Evolutionary conservation across 768 basidiomycete species (phyloP).

Genomic region (Termitomyces bulborhizus): DNA sequence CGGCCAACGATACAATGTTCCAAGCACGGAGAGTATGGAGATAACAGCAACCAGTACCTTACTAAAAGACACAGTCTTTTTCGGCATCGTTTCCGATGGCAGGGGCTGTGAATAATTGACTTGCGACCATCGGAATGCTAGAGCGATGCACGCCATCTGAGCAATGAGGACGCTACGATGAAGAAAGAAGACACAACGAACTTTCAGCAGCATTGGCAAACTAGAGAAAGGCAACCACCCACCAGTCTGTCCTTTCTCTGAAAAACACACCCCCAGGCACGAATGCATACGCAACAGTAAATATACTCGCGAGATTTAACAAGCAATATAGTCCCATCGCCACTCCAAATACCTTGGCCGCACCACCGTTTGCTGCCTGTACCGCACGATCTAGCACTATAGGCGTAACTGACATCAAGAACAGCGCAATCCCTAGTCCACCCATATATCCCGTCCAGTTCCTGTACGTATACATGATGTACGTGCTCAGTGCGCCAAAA

Average conservation of each 20-base stretch:
- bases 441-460: slow-evolving; percentile 70
- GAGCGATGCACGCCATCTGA: slow-evolving; percentile 45
- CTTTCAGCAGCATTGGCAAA: background rate
- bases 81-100: background rate
- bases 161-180: slow-evolving; percentile 42
- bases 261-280: slow-evolving; percentile 75
- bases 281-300: slow-evolving; percentile 89
- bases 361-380: slow-evolving; percentile 27
- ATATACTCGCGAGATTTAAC: slow-evolving; percentile 63
- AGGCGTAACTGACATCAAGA: slow-evolving; percentile 62
- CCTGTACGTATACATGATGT: slow-evolving; percentile 49
- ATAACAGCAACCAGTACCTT: slow-evolving; percentile 31
- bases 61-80: slow-evolving; percentile 18
- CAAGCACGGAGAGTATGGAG: slow-evolving; percentile 42
- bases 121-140: slow-evolving; percentile 38
- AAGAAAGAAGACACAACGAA: background rate
- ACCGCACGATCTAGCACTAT: slow-evolving; percentile 43
- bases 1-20: slow-evolving; percentile 52
- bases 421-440: slow-evolving; percentile 56
- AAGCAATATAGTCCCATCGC: slow-evolving; percentile 59
- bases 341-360: slow-evolving; percentile 44
- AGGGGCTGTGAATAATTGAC: background rate
- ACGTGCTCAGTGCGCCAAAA: slow-evolving; percentile 46
- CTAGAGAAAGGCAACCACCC: slow-evolving; percentile 20
- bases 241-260: slow-evolving; percentile 75